A percentile compares a stretch with the other conserved stretches of the same genome.
These are phyloP conservation scores for Blastomyces silverae DNA, from an alignment of 2,329 filamentous ascomycete species.

Conservation along the genomic window DNA sequence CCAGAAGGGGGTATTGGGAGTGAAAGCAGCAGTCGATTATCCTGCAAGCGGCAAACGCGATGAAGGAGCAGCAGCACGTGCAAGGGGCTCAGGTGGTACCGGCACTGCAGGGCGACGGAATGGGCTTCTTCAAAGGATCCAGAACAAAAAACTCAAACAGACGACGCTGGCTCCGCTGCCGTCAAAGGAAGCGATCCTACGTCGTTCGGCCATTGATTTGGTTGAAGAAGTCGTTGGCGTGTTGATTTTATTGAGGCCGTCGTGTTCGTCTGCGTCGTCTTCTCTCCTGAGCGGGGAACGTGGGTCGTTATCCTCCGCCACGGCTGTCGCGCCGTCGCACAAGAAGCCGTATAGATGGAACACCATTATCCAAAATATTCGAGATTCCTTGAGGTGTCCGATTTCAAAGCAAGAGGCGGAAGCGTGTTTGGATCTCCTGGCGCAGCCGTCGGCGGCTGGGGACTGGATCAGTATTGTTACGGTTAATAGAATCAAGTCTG, in stretches of 20 bases:
- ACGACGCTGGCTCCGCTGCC: constrained; percentile 43
- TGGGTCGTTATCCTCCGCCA: constrained; percentile 18
- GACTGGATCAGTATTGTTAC: constrained; percentile 46
- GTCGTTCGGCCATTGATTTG: constrained; percentile 59
- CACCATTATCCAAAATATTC: constrained; percentile 57
- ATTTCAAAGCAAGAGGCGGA: constrained; percentile 46
- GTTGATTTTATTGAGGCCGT: constrained; percentile 54
- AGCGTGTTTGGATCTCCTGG: constrained; percentile 44
- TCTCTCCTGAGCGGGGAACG: constrained; percentile 31
- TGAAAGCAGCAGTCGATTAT: constrained; percentile 29
- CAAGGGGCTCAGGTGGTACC: constrained; percentile 25
- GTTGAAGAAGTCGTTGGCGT: constrained; percentile 62
- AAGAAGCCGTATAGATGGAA: constrained; percentile 61
- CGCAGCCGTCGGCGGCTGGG: constrained; percentile 42
- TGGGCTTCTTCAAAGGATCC: constrained; percentile 68
- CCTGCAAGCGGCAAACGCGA: constrained; percentile 7
- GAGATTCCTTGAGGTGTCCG: constrained; percentile 55
- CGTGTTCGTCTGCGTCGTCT: constrained; percentile 28
- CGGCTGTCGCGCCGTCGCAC: constrained; percentile 36
- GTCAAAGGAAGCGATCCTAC: constrained; percentile 51
- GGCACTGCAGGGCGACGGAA: constrained; percentile 41
- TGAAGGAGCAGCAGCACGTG: constrained; percentile 17
- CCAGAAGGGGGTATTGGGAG: constrained; percentile 34
- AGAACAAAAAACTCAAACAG: constrained; percentile 56
- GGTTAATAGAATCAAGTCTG: constrained; percentile 41